A percentile compares a stretch with the other conserved stretches of the same genome.
Conservation (phyloP, 148 eudicot species). For the Silene uniflora region DNA sequence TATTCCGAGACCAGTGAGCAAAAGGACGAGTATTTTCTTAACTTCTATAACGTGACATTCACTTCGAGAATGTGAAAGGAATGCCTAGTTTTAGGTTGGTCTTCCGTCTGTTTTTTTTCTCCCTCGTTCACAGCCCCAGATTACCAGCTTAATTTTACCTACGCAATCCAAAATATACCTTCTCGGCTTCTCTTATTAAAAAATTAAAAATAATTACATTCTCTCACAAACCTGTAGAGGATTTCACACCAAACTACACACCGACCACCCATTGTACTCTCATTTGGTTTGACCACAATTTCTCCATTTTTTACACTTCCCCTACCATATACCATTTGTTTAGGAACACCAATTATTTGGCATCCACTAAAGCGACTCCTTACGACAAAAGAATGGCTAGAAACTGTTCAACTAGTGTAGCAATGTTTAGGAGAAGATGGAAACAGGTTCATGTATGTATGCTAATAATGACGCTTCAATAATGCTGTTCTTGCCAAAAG, state of each 20-base stretch:
- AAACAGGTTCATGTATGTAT: conserved; percentile 21
- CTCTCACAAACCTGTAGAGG: not conserved
- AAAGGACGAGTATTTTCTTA: too few relatives aligned
- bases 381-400: not conserved
- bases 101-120: too few relatives aligned
- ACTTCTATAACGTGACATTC: too few relatives aligned
- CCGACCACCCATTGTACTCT: not conserved
- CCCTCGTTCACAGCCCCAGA: too few relatives aligned
- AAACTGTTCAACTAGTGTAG: not conserved
- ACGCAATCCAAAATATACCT: too few relatives aligned
- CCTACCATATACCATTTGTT: not conserved
- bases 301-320: too few relatives aligned
- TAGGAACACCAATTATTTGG: not conserved
- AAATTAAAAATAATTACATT: too few relatives aligned
- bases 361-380: not conserved
- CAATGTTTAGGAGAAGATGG: conserved; percentile 12
- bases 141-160: too few relatives aligned
- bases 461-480: conserved; percentile 21
- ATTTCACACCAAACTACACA: not conserved
- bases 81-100: too few relatives aligned
- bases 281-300: not conserved
- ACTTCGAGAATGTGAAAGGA: too few relatives aligned
- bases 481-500: conserved; percentile 14
- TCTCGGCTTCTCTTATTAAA: too few relatives aligned
- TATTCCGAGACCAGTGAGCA: too few relatives aligned